phyloP scores from a whole-genome alignment of 2,329 filamentous ascomycete genomes.

The Ophiostoma novo-ulmi region DNA sequence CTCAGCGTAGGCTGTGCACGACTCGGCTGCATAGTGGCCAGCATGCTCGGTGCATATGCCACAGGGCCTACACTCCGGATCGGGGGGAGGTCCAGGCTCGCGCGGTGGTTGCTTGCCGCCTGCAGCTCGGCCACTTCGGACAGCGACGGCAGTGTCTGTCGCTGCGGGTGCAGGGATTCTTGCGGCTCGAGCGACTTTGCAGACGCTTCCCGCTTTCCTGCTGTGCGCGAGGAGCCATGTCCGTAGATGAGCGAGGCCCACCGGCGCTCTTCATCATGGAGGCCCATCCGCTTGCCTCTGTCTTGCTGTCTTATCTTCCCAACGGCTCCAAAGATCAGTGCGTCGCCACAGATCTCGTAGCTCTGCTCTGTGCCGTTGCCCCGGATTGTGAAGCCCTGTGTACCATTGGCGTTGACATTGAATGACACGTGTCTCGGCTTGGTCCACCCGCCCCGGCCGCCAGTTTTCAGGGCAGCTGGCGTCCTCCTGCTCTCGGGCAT shows the following conservation, averaged over 20 bases:
- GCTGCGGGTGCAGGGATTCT: background rate
- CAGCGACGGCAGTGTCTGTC: slow-evolving; percentile 3
- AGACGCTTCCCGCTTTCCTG: background rate
- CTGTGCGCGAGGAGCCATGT: background rate
- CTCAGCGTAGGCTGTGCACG: background rate
- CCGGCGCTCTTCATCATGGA: background rate
- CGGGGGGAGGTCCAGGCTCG: slow-evolving; percentile 1
- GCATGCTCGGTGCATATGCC: background rate
- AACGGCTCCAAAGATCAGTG: background rate
- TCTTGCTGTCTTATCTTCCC: background rate
- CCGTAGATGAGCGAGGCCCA: slow-evolving; percentile 6
- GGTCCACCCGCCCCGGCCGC: background rate
- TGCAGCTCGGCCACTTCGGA: background rate
- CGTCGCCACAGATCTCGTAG: slow-evolving; percentile 2
- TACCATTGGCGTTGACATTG: slow-evolving; percentile 3
- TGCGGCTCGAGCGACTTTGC: background rate
- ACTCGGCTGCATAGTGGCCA: background rate
- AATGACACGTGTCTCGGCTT: slow-evolving; percentile 7
- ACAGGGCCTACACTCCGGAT: background rate
- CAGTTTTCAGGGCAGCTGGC: background rate
- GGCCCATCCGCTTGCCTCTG: background rate
- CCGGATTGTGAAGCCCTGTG: background rate
- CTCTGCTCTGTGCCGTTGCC: slow-evolving; percentile 9
- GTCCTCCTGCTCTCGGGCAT: background rate
- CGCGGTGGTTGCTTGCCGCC: background rate